These are phyloP conservation scores for Cytidiella melzeri DNA, from an alignment of 768 basidiomycete species.

Conservation along the genomic window DNA sequence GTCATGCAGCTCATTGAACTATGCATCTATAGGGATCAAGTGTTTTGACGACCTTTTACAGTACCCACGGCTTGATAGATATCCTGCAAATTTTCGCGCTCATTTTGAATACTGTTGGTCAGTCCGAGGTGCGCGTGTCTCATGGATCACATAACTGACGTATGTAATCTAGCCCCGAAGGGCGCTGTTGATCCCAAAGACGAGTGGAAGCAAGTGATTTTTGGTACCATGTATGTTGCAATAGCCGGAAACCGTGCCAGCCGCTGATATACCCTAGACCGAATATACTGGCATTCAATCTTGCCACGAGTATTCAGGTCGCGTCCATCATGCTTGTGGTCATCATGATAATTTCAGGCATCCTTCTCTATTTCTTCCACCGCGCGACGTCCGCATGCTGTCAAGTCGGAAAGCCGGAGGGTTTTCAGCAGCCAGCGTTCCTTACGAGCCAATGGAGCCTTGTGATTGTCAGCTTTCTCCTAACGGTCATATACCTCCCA, in stretches of 20 bases:
- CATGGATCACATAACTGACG: neutral
- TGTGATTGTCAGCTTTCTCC: conserved; percentile 55
- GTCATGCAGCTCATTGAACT: too few species aligned
- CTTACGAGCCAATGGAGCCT: conserved; percentile 44
- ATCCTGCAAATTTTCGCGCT: conserved; percentile 69
- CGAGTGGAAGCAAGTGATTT: conserved; percentile 53
- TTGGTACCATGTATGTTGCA: conserved; percentile 58
- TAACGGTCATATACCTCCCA: conserved; percentile 69
- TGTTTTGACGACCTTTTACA: conserved; percentile 61
- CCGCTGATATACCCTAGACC: conserved; percentile 38
- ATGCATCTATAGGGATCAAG: conserved; percentile 63
- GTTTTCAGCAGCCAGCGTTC: conserved; percentile 40
- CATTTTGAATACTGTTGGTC: conserved; percentile 62
- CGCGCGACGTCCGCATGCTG: conserved; percentile 42
- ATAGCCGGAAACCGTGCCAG: neutral
- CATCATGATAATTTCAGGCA: conserved; percentile 47
- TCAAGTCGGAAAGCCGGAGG: conserved; percentile 45
- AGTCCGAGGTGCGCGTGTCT: conserved; percentile 5
- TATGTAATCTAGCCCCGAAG: neutral
- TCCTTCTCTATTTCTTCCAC: conserved; percentile 54
- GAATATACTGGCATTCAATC: conserved; percentile 69
- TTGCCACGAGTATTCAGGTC: conserved; percentile 52
- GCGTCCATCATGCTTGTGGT: conserved; percentile 56
- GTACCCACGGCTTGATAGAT: conserved; percentile 61
- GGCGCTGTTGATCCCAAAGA: conserved; percentile 26